Conservation (phyloP, 805 yeast genomes). For the Isabelozyma rhagii region DNA sequence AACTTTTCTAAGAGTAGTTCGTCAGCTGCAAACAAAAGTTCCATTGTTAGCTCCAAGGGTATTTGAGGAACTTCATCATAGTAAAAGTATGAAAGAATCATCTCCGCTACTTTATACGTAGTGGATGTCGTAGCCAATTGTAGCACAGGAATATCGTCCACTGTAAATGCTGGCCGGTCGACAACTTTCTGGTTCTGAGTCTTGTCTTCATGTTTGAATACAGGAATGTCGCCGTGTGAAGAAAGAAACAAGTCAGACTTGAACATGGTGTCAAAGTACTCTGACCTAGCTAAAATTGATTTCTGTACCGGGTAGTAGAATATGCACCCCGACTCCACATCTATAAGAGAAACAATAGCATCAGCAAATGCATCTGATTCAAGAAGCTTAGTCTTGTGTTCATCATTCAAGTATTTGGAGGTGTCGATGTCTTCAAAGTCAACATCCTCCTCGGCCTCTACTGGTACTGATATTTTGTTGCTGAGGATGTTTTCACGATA, state of each 20-base stretch:
- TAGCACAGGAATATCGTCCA: slow-evolving; percentile 9
- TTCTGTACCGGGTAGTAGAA: slow-evolving; percentile 61
- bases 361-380: slow-evolving; percentile 40
- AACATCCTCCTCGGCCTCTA: slow-evolving; percentile 16
- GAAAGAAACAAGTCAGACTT: slow-evolving; percentile 35
- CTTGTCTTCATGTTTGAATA: neutral
- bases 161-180: slow-evolving; percentile 8
- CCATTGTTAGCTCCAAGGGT: slow-evolving; percentile 49
- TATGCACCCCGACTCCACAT: slow-evolving; percentile 19
- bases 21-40: slow-evolving; percentile 59
- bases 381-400: slow-evolving; percentile 21
- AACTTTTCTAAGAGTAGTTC: slow-evolving; percentile 57
- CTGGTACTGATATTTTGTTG: slow-evolving; percentile 6
- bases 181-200: slow-evolving; percentile 9
- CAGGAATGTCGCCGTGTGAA: slow-evolving; percentile 14
- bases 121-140: slow-evolving; percentile 10
- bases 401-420: slow-evolving; percentile 9
- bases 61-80: slow-evolving; percentile 52
- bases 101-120: slow-evolving; percentile 38
- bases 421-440: slow-evolving; percentile 30
- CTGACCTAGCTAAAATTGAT: slow-evolving; percentile 57
- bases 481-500: slow-evolving; percentile 19
- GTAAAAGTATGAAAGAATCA: slow-evolving; percentile 54
- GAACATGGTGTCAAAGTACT: slow-evolving; percentile 64
- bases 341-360: slow-evolving; percentile 38